Percentiles rank a stretch among this genome's conserved stretches.
Conservation (phyloP, 2,329 filamentous ascomycete species). For the Phoma herbarum region DNA sequence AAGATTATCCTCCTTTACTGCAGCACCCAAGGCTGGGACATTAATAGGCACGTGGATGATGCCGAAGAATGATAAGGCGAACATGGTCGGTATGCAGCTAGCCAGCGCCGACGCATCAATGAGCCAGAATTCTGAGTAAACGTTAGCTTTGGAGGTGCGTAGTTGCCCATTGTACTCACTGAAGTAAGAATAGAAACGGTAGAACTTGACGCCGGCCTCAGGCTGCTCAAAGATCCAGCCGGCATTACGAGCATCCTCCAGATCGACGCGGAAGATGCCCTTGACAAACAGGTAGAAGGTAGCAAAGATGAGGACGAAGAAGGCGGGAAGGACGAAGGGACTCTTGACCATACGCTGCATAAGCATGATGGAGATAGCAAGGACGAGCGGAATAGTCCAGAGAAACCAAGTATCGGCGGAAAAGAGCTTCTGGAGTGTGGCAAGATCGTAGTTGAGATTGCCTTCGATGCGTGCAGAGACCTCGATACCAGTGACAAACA, state of each 20-base stretch:
- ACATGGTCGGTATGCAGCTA: constrained; percentile 92
- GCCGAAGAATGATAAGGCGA: constrained; percentile 96
- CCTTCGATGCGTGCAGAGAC: constrained; percentile 90
- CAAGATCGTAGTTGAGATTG: constrained; percentile 80
- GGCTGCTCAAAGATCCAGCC: constrained; percentile 96
- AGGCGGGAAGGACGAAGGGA: constrained; percentile 85
- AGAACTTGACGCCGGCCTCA: constrained; percentile 87
- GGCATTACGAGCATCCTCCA: constrained; percentile 70
- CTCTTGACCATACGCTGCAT: constrained; percentile 79
- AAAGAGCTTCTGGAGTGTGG: constrained; percentile 78
- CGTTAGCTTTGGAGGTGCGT: background rate
- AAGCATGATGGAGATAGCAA: constrained; percentile 79
- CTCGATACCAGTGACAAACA: constrained; percentile 89
- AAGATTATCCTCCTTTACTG: constrained; percentile 89
- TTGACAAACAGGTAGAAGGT: constrained; percentile 82
- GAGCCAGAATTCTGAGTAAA: constrained; percentile 72
- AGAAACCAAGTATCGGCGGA: constrained; percentile 77
- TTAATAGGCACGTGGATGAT: constrained; percentile 98
- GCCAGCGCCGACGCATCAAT: constrained; percentile 84
- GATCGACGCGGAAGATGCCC: constrained; percentile 71
- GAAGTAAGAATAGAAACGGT: constrained; percentile 96
- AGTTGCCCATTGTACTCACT: constrained; percentile 62
- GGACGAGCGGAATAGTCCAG: constrained; percentile 80
- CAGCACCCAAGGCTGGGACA: constrained; percentile 89
- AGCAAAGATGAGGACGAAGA: constrained; percentile 80